Evolutionary conservation across 768 basidiomycete species (phyloP), one percentile per base, ranked within the genome.

Genomic region (Phlebiopsis gigantea): DNA sequence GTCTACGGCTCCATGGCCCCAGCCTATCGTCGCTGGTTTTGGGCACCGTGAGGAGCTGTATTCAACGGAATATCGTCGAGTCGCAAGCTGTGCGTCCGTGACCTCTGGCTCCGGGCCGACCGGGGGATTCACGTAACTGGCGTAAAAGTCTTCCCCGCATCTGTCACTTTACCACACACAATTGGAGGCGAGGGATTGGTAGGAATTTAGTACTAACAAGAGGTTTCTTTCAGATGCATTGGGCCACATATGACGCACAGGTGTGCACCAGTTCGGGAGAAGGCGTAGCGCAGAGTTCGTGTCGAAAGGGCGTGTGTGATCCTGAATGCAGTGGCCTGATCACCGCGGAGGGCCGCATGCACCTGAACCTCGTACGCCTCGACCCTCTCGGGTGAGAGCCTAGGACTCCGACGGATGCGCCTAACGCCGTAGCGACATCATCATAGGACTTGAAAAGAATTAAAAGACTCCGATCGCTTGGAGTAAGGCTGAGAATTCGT

Each of bases 401-500:
- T 17, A 39, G 34, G 12, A 39, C 34, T 39, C 34, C 34, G 34
- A 39, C 34, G 34, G 34, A 39, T 39, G 12, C 34, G 34, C 34
- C 17, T 39, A 39, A 17, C 17, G 34, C 34, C 34, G 34, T 39
- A 17, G 12, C 34, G 34, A 39, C 12, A 14, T 15, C 31, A 24
- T 51, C 50, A 39, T 31, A 41, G 21, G 24, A 41, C 39, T 14
- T 7, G 22, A 31, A 12, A 19, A 24, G 39, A 39, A 51, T 51
- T 19, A 51, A 51, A 51, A 51, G 50, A 41, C 50, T 51, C 50
- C 50, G 50, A 29, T 39, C 31, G 14, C 21, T 30, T 51, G 31
- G 31, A 22, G 34, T 15, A 30, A 34, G n/a, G 31, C 50, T 51
- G 50, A 41, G 50, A 51, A 51, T 48, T n/a, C 28, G 14, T 8